phyloP scores from a whole-genome alignment of 495 filamentous ascomycete genomes.

The Polyplosphaeria fusca region DNA sequence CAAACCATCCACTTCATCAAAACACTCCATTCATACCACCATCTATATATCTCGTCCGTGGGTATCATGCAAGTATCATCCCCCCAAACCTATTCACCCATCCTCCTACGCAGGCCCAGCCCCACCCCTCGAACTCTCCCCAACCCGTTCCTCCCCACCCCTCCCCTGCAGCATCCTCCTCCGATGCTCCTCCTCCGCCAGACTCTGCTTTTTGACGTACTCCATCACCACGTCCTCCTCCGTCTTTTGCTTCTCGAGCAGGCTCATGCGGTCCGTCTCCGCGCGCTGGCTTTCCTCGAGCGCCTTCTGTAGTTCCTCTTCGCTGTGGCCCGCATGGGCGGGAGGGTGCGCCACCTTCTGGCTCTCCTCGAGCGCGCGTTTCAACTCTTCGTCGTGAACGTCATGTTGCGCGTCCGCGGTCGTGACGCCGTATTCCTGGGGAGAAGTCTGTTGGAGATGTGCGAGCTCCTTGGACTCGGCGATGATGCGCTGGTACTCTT shows the following conservation, averaged over 20 bases:
- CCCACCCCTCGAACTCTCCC: constrained; percentile 15
- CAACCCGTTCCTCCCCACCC: constrained; percentile 7
- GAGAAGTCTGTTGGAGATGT: constrained; percentile 19
- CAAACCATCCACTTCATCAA: too few relatives aligned
- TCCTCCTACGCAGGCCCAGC: neutral
- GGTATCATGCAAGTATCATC: neutral
- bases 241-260: constrained; percentile 46
- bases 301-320: constrained; percentile 38
- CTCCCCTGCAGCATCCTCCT: constrained; percentile 29
- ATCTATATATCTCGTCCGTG: too few relatives aligned
- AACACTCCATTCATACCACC: too few relatives aligned
- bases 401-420: constrained; percentile 12
- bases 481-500: constrained; percentile 42
- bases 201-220: constrained; percentile 74
- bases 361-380: too few relatives aligned
- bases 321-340: neutral
- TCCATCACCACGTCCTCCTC: constrained; percentile 75
- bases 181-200: constrained; percentile 60
- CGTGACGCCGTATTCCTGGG: neutral
- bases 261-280: constrained; percentile 37
- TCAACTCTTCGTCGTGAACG: constrained; percentile 3
- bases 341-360: too few relatives aligned
- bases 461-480: constrained; percentile 38
- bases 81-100: neutral
- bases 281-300: constrained; percentile 48